Evolutionary conservation across 129 eudicot species (phyloP).

Genomic region (Flaveria robusta): DNA sequence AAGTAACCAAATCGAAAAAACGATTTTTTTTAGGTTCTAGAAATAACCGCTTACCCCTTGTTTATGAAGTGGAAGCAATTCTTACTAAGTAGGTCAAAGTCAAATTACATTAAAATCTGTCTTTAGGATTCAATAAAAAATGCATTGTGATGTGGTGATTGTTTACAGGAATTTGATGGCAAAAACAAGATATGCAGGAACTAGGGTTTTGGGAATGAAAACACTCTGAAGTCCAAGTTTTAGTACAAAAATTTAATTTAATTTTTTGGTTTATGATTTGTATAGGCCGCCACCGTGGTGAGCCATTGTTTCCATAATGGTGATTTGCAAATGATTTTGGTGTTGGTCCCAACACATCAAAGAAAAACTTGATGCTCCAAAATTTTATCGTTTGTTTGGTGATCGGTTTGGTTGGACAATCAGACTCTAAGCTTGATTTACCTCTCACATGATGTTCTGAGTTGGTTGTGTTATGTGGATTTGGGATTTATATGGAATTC

Average conservation of each 20-base stretch:
- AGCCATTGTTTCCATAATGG: no score
- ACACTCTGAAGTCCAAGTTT: slow-evolving; percentile 36
- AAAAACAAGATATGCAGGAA: slow-evolving; percentile 91
- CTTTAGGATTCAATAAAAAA: neutral
- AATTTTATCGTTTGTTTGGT: neutral
- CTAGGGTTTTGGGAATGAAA: slow-evolving; percentile 39
- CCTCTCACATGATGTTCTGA: neutral
- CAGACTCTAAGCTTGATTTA: neutral
- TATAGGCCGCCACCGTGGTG: no score
- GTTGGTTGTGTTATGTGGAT: neutral
- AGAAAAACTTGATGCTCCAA: neutral
- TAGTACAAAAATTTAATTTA: neutral
- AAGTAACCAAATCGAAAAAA: neutral
- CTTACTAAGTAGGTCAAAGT: neutral
- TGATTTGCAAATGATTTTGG: neutral
- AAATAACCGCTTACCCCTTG: neutral
- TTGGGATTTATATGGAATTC: no score
- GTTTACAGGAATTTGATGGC: slow-evolving; percentile 91
- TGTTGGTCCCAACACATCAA: no score
- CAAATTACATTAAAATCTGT: neutral
- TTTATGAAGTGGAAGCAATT: neutral
- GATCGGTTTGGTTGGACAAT: neutral
- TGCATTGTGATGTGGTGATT: slow-evolving; percentile 1
- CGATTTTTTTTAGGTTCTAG: neutral
- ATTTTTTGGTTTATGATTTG: no score